Evolutionary conservation across 805 yeast genomes (phyloP).

Genomic region (Diddensiella santjacobensis): DNA sequence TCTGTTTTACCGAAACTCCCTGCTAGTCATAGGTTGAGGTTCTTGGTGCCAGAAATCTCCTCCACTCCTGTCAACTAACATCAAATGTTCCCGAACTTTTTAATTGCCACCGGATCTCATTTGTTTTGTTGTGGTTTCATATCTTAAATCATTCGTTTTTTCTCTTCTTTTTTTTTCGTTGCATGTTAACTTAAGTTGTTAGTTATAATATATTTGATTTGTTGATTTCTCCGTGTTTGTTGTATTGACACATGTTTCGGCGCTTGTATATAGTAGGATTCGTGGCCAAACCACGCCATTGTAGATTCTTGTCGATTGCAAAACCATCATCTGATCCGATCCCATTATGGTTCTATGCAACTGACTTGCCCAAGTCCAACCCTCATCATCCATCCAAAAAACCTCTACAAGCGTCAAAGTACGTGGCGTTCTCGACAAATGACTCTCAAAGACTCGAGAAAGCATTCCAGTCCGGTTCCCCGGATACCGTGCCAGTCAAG

Average conservation of each 20-base stretch:
- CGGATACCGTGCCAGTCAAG: constrained; percentile 53
- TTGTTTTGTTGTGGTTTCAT: not conserved
- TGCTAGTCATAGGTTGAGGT: constrained; percentile 34
- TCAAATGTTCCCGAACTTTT: not conserved
- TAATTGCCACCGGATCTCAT: not conserved
- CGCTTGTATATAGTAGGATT: too few relatives aligned
- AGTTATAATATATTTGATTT: too few relatives aligned
- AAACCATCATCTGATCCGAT: too few relatives aligned
- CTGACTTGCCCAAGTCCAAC: constrained; percentile 67
- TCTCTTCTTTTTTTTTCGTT: too few relatives aligned
- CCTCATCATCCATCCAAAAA: constrained; percentile 48
- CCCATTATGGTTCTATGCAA: constrained; percentile 79
- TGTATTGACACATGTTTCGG: too few relatives aligned
- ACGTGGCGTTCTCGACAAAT: constrained; percentile 57
- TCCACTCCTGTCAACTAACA: constrained; percentile 2
- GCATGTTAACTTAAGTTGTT: too few relatives aligned
- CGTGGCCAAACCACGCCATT: too few relatives aligned
- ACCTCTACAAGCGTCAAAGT: constrained; percentile 46
- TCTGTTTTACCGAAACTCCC: constrained; percentile 94
- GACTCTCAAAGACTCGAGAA: constrained; percentile 65
- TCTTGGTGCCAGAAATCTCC: constrained; percentile 27
- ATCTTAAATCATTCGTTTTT: too few relatives aligned
- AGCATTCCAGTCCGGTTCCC: constrained; percentile 35
- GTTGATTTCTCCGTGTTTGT: too few relatives aligned
- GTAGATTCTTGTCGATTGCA: too few relatives aligned